phyloP scores from a whole-genome alignment of 2,329 filamentous ascomycete species.

The Didymella glomerata region DNA sequence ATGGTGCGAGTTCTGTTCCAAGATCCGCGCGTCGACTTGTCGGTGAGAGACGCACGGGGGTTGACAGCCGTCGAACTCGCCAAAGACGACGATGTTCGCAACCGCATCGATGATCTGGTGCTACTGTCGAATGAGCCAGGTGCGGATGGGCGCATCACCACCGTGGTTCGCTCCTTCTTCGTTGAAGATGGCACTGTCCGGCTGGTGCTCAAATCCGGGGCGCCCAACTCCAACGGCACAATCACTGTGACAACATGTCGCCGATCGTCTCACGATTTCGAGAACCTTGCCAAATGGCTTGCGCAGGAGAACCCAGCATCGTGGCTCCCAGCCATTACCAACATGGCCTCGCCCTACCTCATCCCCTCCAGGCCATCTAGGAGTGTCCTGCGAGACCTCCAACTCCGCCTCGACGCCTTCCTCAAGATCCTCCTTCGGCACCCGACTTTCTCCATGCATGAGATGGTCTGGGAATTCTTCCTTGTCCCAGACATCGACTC shows the following conservation, averaged over 20 bases:
- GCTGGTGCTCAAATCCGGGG: constrained; percentile 92
- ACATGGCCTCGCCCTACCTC: constrained; percentile 87
- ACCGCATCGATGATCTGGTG: constrained; percentile 92
- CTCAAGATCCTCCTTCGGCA: constrained; percentile 86
- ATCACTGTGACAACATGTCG: constrained; percentile 96
- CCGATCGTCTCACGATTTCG: constrained; percentile 86
- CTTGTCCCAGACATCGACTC: constrained; percentile 92
- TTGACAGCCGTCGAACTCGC: constrained; percentile 94
- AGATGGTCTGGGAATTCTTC: constrained; percentile 99
- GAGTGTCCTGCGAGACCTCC: constrained; percentile 84
- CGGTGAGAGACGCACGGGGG: constrained; percentile 83
- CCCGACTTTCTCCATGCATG: constrained; percentile 92
- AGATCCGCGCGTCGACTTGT: constrained; percentile 85
- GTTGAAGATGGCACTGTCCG: constrained; percentile 95
- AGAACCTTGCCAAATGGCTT: constrained; percentile 84
- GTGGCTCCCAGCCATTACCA: constrained; percentile 83
- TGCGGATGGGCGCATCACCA: constrained; percentile 82
- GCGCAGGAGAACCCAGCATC: constrained; percentile 92
- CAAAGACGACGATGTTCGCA: constrained; percentile 96
- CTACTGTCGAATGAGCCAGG: constrained; percentile 74
- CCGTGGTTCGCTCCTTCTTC: constrained; percentile 94
- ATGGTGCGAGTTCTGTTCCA: constrained; percentile 88
- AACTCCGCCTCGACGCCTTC: constrained; percentile 86
- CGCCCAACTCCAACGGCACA: constrained; percentile 79
- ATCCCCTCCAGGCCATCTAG: constrained; percentile 91